A percentile compares a stretch with the other conserved stretches of the same genome.
Evolutionary conservation across 768 basidiomycete genomes (phyloP).

Genomic region (Terana coerulea): DNA sequence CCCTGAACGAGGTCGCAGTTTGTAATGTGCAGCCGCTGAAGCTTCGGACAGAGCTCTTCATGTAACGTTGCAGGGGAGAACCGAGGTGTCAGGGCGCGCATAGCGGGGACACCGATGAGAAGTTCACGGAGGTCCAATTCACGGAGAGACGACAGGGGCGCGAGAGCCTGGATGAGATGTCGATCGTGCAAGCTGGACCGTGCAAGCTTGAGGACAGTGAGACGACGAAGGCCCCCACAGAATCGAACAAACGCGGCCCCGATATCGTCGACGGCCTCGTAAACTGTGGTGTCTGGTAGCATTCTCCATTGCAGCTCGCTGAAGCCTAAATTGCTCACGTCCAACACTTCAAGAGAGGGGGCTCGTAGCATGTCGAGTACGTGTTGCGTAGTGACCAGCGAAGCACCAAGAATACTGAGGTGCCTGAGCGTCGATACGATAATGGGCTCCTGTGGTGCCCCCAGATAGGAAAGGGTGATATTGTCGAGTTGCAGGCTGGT

Average conservation of each 20-base stretch:
- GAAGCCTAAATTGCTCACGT: neutral
- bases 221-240: neutral
- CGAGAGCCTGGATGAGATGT: constrained; percentile 3
- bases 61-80: neutral
- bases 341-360: neutral
- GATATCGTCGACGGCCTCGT: constrained; percentile 1
- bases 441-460: neutral
- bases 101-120: constrained; percentile 5
- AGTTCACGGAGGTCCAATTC: neutral
- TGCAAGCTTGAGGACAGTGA: neutral
- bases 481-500: neutral
- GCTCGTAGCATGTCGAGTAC: neutral
- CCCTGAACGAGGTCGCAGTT: constrained; percentile 8
- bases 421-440: neutral
- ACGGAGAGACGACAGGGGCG: neutral
- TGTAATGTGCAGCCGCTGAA: neutral
- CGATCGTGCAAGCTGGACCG: constrained; percentile 8
- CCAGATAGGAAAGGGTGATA: neutral
- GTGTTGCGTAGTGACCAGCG: neutral
- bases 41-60: neutral
- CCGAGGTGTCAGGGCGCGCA: constrained; percentile 6
- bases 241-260: constrained; percentile 1
- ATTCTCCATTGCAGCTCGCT: neutral
- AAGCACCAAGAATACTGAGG: neutral
- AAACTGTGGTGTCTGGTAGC: neutral